Conservation (phyloP, 2,329 filamentous ascomycete genomes). For the Aspergillus hiratsukae region DNA sequence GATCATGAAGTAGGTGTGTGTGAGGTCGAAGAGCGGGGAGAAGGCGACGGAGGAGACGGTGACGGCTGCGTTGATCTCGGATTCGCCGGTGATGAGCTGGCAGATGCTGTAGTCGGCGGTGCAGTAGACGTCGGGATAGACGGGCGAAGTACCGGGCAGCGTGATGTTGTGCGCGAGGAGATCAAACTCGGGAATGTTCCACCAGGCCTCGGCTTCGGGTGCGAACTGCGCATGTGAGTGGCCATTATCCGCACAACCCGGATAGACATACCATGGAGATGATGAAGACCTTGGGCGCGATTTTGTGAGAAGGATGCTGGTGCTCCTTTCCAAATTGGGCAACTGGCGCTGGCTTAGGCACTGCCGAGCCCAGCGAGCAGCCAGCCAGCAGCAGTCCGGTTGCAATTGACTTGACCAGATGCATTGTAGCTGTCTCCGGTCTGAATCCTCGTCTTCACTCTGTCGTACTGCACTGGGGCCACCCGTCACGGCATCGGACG, state of each 20-base stretch:
- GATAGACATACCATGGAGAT: conserved; percentile 35
- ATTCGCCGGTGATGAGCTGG: conserved; percentile 64
- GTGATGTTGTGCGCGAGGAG: conserved; percentile 55
- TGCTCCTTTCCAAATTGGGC: neutral
- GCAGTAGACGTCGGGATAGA: conserved; percentile 64
- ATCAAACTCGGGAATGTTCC: conserved; percentile 52
- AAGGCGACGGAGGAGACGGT: conserved; percentile 62
- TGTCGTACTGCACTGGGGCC: neutral
- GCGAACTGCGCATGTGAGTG: conserved; percentile 46
- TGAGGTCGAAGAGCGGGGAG: conserved; percentile 60
- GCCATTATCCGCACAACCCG: neutral
- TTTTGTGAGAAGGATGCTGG: conserved; percentile 12
- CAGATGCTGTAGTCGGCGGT: conserved; percentile 58
- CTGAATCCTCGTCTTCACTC: neutral
- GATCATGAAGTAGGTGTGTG: conserved; percentile 65
- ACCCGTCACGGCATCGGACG: neutral
- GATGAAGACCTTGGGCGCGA: conserved; percentile 40
- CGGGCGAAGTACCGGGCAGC: conserved; percentile 59
- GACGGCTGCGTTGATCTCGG: conserved; percentile 70
- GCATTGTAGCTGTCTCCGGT: conserved; percentile 3
- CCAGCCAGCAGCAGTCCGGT: conserved; percentile 11
- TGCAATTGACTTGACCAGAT: conserved; percentile 12
- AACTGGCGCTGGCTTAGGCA: neutral
- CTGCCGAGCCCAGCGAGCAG: conserved; percentile 9
- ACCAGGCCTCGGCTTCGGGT: conserved; percentile 61